These are phyloP conservation scores for Cardiosporidium cionae DNA, from an alignment of 169 alveolate species.

Conservation along the genomic window DNA sequence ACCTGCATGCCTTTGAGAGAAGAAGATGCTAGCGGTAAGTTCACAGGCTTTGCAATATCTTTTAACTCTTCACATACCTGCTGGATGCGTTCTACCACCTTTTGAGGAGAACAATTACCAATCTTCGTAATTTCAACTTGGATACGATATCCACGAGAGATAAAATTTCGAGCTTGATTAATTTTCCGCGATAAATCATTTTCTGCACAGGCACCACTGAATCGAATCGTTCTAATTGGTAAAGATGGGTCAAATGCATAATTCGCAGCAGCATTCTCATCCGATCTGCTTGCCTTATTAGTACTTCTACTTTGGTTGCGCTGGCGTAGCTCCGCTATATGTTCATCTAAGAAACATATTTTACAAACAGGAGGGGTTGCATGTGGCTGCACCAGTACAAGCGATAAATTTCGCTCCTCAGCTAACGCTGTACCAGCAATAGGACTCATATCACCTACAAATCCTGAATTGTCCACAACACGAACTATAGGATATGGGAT, in stretches of 20 bases:
- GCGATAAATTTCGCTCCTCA: background rate
- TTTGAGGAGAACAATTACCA: background rate
- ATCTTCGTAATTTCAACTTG: background rate
- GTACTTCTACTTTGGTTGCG: background rate
- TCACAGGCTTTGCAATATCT: constrained; percentile 20
- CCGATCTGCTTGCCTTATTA: too few species aligned
- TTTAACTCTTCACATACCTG: constrained; percentile 4
- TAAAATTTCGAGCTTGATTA: constrained; percentile 1
- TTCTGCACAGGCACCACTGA: background rate
- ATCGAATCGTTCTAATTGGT: constrained; percentile 2
- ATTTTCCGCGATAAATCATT: constrained; percentile 7
- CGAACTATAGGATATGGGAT: background rate
- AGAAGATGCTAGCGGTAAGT: constrained; percentile 1
- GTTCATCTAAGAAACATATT: background rate
- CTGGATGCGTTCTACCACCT: constrained; percentile 1
- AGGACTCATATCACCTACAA: constrained; percentile 2
- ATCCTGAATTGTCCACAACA: background rate
- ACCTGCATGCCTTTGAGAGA: background rate
- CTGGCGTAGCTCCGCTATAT: background rate
- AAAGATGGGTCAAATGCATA: constrained; percentile 9
- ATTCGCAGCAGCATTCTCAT: too few species aligned
- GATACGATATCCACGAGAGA: constrained; percentile 10
- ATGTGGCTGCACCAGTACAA: background rate
- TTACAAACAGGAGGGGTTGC: constrained; percentile 3
- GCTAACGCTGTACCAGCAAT: background rate